Conservation (phyloP, 2,329 filamentous ascomycete species). For the Gaeumannomyces sp. region DNA sequence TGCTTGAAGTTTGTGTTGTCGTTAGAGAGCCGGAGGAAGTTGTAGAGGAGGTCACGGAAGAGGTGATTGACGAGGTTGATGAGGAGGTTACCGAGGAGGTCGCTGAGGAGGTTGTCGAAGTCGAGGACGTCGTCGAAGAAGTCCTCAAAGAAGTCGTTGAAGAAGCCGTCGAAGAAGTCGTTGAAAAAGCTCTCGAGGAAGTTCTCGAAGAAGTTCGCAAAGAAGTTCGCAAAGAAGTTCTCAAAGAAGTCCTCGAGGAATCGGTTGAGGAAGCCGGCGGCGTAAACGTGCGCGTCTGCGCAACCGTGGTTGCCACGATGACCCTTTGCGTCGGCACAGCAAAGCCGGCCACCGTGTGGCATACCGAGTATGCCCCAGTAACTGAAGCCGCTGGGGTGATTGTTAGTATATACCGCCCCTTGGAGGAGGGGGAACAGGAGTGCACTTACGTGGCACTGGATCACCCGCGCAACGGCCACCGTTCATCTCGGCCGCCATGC, state of each 20-base stretch:
- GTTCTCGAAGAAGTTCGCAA: not conserved
- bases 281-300: not conserved
- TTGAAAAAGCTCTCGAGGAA: not conserved
- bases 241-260: not conserved
- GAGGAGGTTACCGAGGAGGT: no score
- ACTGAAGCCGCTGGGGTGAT: not conserved
- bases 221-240: not conserved
- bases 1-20: not conserved
- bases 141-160: not conserved
- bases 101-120: not conserved
- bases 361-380: not conserved
- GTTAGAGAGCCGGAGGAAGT: not conserved
- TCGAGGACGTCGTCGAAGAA: not conserved
- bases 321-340: not conserved
- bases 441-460: not conserved
- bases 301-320: not conserved
- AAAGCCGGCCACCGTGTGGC: not conserved
- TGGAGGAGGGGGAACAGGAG: not conserved
- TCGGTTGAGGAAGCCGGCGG: no score
- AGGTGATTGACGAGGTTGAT: no score
- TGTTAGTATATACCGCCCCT: not conserved
- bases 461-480: not conserved
- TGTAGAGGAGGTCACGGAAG: not conserved
- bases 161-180: not conserved
- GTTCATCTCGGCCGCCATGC: slow-evolving; percentile 47